Conservation (phyloP, 345 rosid species). For the Salix suchowensis region DNA sequence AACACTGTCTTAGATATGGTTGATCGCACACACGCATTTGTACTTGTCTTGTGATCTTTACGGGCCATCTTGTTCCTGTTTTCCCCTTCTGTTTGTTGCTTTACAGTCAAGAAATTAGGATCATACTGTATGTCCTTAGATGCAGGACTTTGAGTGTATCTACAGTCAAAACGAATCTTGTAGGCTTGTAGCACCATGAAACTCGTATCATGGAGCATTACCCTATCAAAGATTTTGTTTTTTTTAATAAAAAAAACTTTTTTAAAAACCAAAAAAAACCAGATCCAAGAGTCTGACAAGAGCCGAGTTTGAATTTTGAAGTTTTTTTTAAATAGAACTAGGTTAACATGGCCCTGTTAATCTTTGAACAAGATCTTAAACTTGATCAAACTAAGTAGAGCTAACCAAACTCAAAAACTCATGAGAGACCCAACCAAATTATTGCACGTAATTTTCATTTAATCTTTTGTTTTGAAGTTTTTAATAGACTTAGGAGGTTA, state of each 20-base stretch:
- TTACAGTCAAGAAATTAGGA: neutral
- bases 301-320: too few species aligned
- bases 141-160: neutral
- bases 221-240: neutral
- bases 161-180: neutral
- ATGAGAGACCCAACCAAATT: rapidly evolving
- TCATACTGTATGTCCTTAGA: neutral
- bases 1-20: neutral
- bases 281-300: too few species aligned
- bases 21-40: neutral
- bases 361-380: too few species aligned
- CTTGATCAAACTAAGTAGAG: too few species aligned
- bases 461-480: too few species aligned
- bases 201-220: neutral
- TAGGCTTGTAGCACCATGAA: neutral
- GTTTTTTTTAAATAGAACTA: too few species aligned
- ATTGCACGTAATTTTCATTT: rapidly evolving
- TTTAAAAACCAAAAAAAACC: too few species aligned
- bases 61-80: neutral
- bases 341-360: too few species aligned
- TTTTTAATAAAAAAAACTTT: too few species aligned
- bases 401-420: too few species aligned
- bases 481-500: too few species aligned
- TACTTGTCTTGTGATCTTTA: neutral
- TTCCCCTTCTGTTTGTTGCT: neutral